phyloP scores from a whole-genome alignment of 805 yeast species.

The Suhomyces kilbournensis region DNA sequence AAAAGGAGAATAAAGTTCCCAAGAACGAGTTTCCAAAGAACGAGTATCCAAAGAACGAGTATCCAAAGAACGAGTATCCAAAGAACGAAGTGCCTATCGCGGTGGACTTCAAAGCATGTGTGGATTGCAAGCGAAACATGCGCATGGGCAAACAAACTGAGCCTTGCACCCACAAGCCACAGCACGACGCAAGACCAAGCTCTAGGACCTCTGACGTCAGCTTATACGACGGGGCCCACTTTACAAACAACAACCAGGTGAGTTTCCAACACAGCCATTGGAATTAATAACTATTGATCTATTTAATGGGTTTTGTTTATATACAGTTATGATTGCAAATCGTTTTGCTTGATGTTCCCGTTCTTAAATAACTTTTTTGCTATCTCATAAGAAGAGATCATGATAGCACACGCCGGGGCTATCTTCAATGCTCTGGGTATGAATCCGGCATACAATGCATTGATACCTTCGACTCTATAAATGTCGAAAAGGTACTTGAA shows the following conservation, averaged over 20 bases:
- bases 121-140: constrained; percentile 3
- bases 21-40: background rate
- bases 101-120: background rate
- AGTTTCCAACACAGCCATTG: background rate
- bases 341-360: constrained; percentile 13
- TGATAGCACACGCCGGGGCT: constrained; percentile 97
- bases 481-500: constrained; percentile 63
- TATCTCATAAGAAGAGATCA: constrained; percentile 93
- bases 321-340: constrained; percentile 1
- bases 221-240: background rate
- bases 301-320: background rate
- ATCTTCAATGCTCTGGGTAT: constrained; percentile 84
- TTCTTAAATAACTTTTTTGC: constrained; percentile 57
- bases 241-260: background rate
- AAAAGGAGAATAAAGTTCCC: constrained; percentile 3
- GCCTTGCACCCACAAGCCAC: background rate
- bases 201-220: background rate
- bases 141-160: background rate
- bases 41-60: background rate
- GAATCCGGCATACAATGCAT: constrained; percentile 83
- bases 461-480: constrained; percentile 67
- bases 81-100: background rate
- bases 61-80: background rate
- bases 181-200: background rate
- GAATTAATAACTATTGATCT: background rate